Percentiles rank a stretch among this genome's conserved stretches.
Conservation (phyloP, 2,329 filamentous ascomycete species). For the Scleromitrula shiraiana region DNA sequence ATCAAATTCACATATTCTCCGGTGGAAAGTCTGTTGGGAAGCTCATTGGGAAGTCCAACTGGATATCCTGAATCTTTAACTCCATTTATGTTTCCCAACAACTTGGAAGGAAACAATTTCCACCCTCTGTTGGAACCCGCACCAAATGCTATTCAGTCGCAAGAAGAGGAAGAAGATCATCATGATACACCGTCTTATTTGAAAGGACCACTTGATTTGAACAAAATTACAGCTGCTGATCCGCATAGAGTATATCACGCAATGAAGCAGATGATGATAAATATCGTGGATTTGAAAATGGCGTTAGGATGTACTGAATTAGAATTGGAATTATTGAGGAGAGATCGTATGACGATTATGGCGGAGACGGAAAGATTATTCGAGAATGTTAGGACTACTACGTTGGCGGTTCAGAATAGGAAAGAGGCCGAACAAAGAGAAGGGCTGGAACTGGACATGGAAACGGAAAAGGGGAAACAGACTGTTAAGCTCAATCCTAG, state of each 20-base stretch:
- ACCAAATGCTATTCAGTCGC: neutral
- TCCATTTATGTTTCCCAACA: neutral
- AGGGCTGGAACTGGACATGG: neutral
- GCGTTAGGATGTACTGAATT: neutral
- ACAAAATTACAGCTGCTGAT: neutral
- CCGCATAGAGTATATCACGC: constrained; percentile 5
- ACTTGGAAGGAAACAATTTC: neutral
- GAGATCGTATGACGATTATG: neutral
- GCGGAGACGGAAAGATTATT: neutral
- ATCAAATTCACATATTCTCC: neutral
- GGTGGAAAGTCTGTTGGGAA: no score
- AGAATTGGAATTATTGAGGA: neutral
- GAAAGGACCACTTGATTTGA: neutral
- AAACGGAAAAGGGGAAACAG: neutral
- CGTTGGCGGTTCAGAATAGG: neutral
- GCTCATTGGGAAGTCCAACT: neutral
- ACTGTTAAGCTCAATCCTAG: constrained; percentile 3
- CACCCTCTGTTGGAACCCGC: neutral
- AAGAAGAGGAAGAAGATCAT: neutral
- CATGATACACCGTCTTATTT: constrained; percentile 8
- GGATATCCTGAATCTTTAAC: neutral
- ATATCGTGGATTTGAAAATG: neutral
- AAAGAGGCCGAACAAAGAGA: neutral
- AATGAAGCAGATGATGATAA: constrained; percentile 8
- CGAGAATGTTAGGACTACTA: neutral